phyloP scores from a whole-genome alignment of 768 basidiomycete genomes.

The Hypholoma sublateritium region DNA sequence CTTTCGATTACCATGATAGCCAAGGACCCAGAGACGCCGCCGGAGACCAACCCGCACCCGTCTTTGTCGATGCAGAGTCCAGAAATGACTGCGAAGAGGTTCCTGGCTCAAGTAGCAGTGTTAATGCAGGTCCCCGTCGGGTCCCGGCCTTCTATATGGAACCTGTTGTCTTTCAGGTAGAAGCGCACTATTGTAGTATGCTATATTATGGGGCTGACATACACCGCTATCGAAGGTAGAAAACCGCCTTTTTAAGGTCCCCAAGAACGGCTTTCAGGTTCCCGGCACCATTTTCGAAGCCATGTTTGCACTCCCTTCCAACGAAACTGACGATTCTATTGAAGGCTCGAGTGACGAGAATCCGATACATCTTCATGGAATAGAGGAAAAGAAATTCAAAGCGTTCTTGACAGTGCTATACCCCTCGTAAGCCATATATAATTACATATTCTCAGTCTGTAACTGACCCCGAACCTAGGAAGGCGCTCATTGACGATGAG shows the following conservation, averaged over 20 bases:
- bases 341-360: constrained; percentile 3
- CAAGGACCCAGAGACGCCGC: too few species aligned
- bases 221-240: constrained; percentile 2
- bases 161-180: constrained; percentile 2
- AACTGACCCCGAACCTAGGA: neutral
- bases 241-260: constrained; percentile 8
- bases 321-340: neutral
- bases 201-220: neutral
- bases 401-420: neutral
- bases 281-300: constrained; percentile 9
- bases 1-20: too few species aligned
- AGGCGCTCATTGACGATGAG: neutral
- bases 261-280: constrained; percentile 5
- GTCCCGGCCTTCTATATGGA: neutral
- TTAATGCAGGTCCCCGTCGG: neutral
- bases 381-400: neutral
- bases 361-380: constrained; percentile 1
- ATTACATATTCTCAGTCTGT: neutral
- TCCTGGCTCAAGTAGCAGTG: too few species aligned
- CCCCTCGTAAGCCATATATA: neutral
- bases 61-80: too few species aligned
- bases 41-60: too few species aligned
- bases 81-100: too few species aligned
- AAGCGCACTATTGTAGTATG: neutral
- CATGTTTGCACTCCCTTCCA: constrained; percentile 1